Conservation (phyloP, 2,329 filamentous ascomycete genomes). For the Periconia sp. region DNA sequence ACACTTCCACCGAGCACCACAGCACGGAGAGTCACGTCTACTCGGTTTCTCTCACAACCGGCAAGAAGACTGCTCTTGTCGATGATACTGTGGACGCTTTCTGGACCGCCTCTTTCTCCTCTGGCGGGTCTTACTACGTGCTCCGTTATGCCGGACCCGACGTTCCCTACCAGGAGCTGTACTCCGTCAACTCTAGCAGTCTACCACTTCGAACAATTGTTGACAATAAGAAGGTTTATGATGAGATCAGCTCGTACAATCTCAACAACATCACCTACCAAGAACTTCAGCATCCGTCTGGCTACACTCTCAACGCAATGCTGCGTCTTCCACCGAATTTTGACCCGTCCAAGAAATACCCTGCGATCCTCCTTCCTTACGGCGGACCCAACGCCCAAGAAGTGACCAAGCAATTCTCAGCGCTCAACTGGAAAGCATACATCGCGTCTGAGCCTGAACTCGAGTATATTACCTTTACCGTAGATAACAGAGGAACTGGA, state of each 20-base stretch:
- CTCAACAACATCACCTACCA: constrained; percentile 67
- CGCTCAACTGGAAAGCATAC: constrained; percentile 63
- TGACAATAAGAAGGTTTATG: constrained; percentile 60
- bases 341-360: constrained; percentile 63
- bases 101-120: constrained; percentile 68
- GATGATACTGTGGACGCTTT: constrained; percentile 61
- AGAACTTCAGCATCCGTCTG: constrained; percentile 63
- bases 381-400: constrained; percentile 67
- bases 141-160: constrained; percentile 66
- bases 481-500: constrained; percentile 70
- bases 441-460: constrained; percentile 68
- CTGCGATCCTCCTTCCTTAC: constrained; percentile 68
- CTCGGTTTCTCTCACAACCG: constrained; percentile 61
- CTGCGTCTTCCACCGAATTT: constrained; percentile 67
- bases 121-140: constrained; percentile 64
- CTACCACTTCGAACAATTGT: constrained; percentile 61
- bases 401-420: constrained; percentile 59
- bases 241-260: constrained; percentile 60
- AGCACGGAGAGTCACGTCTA: constrained; percentile 69
- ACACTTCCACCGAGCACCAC: constrained; percentile 65
- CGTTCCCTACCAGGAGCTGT: constrained; percentile 70
- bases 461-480: constrained; percentile 66
- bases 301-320: constrained; percentile 65
- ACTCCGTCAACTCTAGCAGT: constrained; percentile 58
- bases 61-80: constrained; percentile 61